Conservation (phyloP, 805 yeast genomes). For the Tetrapisispora nanseiensis region DNA sequence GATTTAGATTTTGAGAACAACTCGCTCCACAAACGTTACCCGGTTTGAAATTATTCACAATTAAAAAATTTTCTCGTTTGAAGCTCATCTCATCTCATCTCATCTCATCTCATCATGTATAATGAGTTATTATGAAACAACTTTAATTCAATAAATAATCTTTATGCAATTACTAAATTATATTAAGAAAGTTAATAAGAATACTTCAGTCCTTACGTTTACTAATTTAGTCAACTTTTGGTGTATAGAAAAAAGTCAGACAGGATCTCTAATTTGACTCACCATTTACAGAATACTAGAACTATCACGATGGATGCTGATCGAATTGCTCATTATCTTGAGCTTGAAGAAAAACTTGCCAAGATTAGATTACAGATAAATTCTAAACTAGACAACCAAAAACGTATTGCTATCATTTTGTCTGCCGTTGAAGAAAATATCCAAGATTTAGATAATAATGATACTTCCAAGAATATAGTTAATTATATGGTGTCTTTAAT, state of each 20-base stretch:
- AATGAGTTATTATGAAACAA: too few relatives aligned
- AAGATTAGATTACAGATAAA: conserved; percentile 60
- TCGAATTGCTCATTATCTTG: conserved; percentile 31
- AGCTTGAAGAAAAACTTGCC: conserved; percentile 52
- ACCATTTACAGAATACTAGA: too few relatives aligned
- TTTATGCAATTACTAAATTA: too few relatives aligned
- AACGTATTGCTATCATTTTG: conserved; percentile 71
- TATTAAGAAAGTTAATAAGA: too few relatives aligned
- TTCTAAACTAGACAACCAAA: conserved; percentile 82
- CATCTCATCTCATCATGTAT: conserved; percentile 9
- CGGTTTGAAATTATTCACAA: neutral
- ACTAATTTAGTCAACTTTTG: too few relatives aligned
- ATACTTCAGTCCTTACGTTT: too few relatives aligned
- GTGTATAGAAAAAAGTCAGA: neutral
- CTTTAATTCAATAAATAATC: too few relatives aligned
- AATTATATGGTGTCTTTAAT: conserved; percentile 81
- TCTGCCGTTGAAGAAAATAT: conserved; percentile 88
- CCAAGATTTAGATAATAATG: conserved; percentile 36
- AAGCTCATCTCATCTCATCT: conserved; percentile 21
- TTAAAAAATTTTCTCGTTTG: conserved; percentile 2
- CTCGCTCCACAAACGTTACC: neutral
- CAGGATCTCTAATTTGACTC: too few relatives aligned
- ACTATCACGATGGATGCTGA: conserved; percentile 25
- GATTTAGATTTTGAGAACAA: too few relatives aligned
- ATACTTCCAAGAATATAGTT: conserved; percentile 51